Evolutionary conservation across 495 filamentous ascomycete genomes (phyloP).

Genomic region (Penicillium desertorum): DNA sequence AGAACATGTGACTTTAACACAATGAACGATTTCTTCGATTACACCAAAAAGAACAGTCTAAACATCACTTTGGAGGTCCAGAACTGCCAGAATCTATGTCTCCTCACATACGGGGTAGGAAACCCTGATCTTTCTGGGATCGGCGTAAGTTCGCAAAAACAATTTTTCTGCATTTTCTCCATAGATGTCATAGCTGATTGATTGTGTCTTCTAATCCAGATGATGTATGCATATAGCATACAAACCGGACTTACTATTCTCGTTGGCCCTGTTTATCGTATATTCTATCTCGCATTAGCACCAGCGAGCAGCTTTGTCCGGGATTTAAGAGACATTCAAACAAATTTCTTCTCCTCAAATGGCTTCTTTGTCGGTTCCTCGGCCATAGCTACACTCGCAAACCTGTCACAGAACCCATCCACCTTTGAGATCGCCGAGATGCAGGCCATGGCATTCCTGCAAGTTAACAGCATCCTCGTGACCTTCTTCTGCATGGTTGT

Average conservation of each 20-base stretch:
- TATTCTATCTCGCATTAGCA: background rate
- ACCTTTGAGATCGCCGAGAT: conserved; percentile 5
- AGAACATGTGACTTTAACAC: background rate
- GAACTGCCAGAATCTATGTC: conserved; percentile 2
- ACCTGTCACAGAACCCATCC: conserved; percentile 3
- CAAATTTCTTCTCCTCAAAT: conserved; percentile 3
- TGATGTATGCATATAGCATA: conserved; percentile 7
- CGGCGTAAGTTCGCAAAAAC: background rate
- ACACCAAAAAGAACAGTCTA: conserved; percentile 1
- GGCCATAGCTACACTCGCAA: conserved; percentile 1
- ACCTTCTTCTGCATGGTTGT: conserved; percentile 1
- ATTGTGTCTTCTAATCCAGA: background rate
- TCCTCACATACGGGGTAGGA: background rate
- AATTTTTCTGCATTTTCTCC: background rate
- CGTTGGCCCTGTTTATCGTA: background rate
- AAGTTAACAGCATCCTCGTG: conserved; percentile 6
- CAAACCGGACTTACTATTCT: background rate
- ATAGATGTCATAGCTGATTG: background rate
- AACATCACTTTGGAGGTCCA: conserved; percentile 2
- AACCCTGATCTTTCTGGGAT: conserved; percentile 9
- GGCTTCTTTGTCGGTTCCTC: conserved; percentile 6
- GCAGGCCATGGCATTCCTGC: conserved; percentile 6
- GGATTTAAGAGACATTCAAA: background rate
- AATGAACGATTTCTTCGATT: conserved; percentile 2
- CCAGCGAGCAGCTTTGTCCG: conserved; percentile 2